Base-by-base conservation (phyloP, 352 stramenopile species). In the Blastocystis sp. region DNA sequence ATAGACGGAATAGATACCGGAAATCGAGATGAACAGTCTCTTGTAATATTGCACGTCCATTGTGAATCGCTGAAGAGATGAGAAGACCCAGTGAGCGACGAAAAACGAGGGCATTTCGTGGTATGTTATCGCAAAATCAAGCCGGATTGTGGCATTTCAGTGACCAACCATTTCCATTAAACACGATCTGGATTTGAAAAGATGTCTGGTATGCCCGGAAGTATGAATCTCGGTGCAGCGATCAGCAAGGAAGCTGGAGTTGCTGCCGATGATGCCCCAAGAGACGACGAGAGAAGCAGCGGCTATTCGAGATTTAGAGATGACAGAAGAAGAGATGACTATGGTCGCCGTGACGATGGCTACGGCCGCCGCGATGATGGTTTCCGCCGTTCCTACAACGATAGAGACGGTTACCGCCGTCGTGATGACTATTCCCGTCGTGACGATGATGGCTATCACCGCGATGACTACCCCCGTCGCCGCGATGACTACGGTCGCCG, bases 1-100 rank as follows among this genome's bases (percentile, higher is more conserved):
- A 91, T 96, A 96, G 90, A 93, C 95, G 45, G 90, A 91, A 91
- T 96, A 96, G 91, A 96, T 96, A 88, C 93, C 93, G 65, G 77
- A 91, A 76, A 96, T 93, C 89, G 92, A 95, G 43, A 95, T 86
- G 40, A 91, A 70, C 52, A 96, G 91, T 65, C 52, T 53, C 28
- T 81, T 81, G 28, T 81, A 81, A 38, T 81, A 81, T 41, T 81
- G 71, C 10, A 64, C 7, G 52, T 81, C 71, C 71, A 81, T 81
- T 45, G 9, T 17, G 62, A 0, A 17, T 41, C 17, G 40, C 40
- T 41, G 11, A 21, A 69, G 40, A 69, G 23, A 40, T 21, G 21
- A 69, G n/a, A 69, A 69, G 28, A 34, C 28, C 28, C 28, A 34
- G 28, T 34, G 28, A 34, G 28, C 28, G 28, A 34, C 28, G 28